Percentiles rank a stretch among this genome's conserved stretches.
Evolutionary conservation across 208 protist species (phyloP).

Genomic region (Trypanosoma conorhini): DNA sequence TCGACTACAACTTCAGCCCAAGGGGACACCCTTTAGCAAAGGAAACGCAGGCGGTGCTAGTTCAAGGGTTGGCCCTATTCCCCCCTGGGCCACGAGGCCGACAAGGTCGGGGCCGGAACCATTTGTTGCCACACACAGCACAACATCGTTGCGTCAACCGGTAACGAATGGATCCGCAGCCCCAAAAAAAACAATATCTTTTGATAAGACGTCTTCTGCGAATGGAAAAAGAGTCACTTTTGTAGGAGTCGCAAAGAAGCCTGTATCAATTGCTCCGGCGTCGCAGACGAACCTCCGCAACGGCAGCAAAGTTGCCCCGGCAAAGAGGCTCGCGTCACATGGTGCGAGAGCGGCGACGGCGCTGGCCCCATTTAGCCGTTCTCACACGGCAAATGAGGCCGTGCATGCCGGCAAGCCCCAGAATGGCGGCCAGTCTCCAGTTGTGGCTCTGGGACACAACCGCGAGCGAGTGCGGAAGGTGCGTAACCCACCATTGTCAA

Average conservation of each 20-base stretch:
- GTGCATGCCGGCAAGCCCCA: not conserved
- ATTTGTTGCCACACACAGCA: constrained; percentile 10
- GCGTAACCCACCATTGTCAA: not conserved
- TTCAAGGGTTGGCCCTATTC: not conserved
- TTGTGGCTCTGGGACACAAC: not conserved
- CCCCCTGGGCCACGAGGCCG: not conserved
- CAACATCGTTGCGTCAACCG: constrained; percentile 5
- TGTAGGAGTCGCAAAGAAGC: not conserved
- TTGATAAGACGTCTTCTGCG: not conserved
- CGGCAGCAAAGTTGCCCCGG: not conserved
- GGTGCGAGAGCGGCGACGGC: not conserved
- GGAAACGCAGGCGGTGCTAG: not conserved
- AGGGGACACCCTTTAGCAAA: not conserved
- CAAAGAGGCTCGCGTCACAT: not conserved
- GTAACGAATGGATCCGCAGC: not conserved
- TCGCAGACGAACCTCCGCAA: not conserved
- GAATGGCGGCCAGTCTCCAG: not conserved
- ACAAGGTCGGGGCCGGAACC: not conserved
- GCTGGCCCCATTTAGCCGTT: constrained; percentile 2
- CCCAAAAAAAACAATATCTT: not conserved
- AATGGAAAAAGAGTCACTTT: not conserved
- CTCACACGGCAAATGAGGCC: constrained; percentile 11
- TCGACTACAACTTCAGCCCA: not conserved
- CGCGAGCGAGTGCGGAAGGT: not conserved
- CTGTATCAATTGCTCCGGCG: not conserved